These are phyloP conservation scores for Yamagishiella unicocca DNA, from an alignment of 139 green algal species.

Conservation along the genomic window DNA sequence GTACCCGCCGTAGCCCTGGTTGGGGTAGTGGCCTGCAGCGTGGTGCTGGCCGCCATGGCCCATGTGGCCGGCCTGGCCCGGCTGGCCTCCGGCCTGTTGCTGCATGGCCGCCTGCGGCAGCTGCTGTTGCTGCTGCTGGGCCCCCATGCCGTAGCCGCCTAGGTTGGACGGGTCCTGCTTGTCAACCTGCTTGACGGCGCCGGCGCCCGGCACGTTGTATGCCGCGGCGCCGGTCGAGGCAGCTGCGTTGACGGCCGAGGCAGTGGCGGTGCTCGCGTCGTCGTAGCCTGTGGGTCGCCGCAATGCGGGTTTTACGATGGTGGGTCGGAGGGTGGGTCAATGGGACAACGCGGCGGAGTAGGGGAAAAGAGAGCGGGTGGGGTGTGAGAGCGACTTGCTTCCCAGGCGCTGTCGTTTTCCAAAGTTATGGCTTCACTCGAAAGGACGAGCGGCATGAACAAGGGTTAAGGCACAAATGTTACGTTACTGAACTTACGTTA, in stretches of 20 bases:
- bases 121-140: slow-evolving; percentile 32
- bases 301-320: too few species aligned
- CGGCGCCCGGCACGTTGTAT: slow-evolving; percentile 28
- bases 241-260: slow-evolving; percentile 14
- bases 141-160: slow-evolving; percentile 42
- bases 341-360: too few species aligned
- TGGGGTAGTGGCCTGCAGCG: slow-evolving; percentile 1
- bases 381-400: too few species aligned
- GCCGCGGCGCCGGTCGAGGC: background rate
- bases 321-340: too few species aligned
- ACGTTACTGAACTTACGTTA: too few species aligned
- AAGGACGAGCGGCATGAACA: too few species aligned
- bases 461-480: too few species aligned
- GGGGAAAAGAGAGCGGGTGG: too few species aligned
- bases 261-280: slow-evolving; percentile 1
- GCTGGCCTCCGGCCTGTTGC: slow-evolving; percentile 28
- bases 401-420: too few species aligned
- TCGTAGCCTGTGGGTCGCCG: slow-evolving; percentile 35
- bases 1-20: slow-evolving; percentile 30
- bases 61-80: slow-evolving; percentile 19
- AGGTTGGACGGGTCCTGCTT: slow-evolving; percentile 39
- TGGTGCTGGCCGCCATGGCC: slow-evolving; percentile 17
- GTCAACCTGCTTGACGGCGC: slow-evolving; percentile 24
- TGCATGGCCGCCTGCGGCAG: slow-evolving; percentile 30
- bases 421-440: too few species aligned